Base-by-base conservation (phyloP, 306 rosid species). In the Lithocarpus polystachyus region DNA sequence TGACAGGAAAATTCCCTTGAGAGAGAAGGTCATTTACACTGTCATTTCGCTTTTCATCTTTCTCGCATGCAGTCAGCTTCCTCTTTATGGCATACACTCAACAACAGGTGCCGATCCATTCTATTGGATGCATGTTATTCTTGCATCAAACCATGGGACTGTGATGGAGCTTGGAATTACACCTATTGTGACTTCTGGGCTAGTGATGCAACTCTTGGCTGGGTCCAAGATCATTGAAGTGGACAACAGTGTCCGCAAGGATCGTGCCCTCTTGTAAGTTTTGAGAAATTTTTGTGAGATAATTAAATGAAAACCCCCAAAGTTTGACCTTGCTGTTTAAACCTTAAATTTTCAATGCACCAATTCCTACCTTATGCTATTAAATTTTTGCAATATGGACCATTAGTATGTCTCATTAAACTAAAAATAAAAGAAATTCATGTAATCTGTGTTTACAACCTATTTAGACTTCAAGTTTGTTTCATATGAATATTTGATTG, bases 51-150 rank as follows among this genome's bases (percentile, higher is more conserved):
- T 88, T 22, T 89, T 89, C 85, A 86, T 89, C 71, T 91, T 89
- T 83, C 82, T 91, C 59, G 93, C 89, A 15, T 91, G 93, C 77
- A 89, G 96, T 59, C 93, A 89, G 86, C 89, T 91, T 26, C 93
- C 93, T 68, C 89, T 91, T 35, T 91, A 87, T 87, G 92, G 93
- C 62, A 89, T 89, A 52, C 96, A 89, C 82, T 91, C 96, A 23
- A 89, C 93, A 13, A 91, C 90, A 0, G 93, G 90, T 19, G 90
- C 96, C 4, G 96, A 91, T 89, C 93, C 96, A 18, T 89, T 91
- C 68, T 89, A 88, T 43, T 89, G 92, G 97, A 91, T 89, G 93
- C 89, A 90, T 75, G 89, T 83, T 40, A 89, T 91, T 59, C 90
- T 89, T 37, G 97, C 93, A 26, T 91, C 93, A 0, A 88, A 76